Conservation (phyloP, 23 red algal genomes). For the Chondrus crispus region DNA sequence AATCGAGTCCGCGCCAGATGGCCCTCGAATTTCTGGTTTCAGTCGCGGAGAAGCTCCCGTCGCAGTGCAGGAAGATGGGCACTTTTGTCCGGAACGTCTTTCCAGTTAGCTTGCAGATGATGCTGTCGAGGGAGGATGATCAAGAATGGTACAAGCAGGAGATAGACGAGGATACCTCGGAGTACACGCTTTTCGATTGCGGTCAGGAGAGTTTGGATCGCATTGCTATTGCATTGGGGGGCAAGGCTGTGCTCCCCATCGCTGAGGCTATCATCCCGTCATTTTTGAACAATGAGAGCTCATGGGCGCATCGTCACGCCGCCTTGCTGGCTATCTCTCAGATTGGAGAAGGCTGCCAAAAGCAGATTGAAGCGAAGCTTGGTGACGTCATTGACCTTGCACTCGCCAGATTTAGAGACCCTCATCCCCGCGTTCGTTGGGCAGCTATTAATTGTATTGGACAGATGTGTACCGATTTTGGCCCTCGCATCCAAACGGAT, state of each 20-base stretch:
- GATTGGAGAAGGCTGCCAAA: constrained; percentile 95
- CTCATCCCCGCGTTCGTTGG: constrained; percentile 97
- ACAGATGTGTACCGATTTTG: constrained; percentile 99
- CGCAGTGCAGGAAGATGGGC: constrained; percentile 61
- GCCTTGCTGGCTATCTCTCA: constrained; percentile 93
- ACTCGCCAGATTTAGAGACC: constrained; percentile 64
- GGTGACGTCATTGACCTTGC: constrained; percentile 77
- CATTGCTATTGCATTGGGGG: constrained; percentile 91
- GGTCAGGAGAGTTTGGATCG: constrained; percentile 96
- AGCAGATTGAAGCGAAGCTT: constrained; percentile 90
- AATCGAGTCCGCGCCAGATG: constrained; percentile 67
- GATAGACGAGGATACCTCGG: constrained; percentile 72
- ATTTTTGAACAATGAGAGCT: constrained; percentile 61
- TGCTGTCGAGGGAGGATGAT: constrained; percentile 95
- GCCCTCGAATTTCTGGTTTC: constrained; percentile 90
- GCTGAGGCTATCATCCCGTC: constrained; percentile 65
- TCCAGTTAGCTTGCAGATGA: constrained; percentile 86
- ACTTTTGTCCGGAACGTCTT: constrained; percentile 78
- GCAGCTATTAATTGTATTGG: constrained; percentile 98
- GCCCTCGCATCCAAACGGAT: constrained; percentile 78
- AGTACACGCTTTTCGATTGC: constrained; percentile 79
- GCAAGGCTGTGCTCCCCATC: constrained; percentile 88
- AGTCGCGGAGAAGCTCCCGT: constrained; percentile 85
- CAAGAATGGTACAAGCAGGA: constrained; percentile 90
- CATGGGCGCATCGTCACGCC: constrained; percentile 88